Conservation (phyloP, 352 stramenopile genomes). For the Globisporangium barbulae region DNA sequence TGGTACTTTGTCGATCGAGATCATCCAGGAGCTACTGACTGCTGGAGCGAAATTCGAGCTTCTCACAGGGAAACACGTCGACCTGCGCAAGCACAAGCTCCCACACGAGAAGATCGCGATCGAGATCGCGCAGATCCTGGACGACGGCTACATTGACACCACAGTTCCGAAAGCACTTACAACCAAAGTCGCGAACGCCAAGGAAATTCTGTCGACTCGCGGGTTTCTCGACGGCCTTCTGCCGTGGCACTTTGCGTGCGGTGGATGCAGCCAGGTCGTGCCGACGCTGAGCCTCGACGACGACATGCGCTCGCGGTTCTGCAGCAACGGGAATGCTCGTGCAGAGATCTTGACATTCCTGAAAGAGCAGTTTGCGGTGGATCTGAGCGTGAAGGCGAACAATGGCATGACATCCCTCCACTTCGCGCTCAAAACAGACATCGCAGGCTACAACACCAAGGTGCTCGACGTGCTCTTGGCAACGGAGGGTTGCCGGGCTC, state of each 20-base stretch:
- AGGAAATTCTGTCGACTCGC: constrained; percentile 29
- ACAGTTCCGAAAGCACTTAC: constrained; percentile 32
- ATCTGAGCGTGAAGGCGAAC: constrained; percentile 27
- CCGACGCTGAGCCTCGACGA: constrained; percentile 43
- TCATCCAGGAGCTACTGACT: constrained; percentile 34
- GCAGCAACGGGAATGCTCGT: constrained; percentile 37
- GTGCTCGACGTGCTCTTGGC: constrained; percentile 52
- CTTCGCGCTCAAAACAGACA: constrained; percentile 49
- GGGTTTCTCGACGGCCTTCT: constrained; percentile 36
- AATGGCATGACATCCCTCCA: constrained; percentile 43
- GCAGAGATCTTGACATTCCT: constrained; percentile 38
- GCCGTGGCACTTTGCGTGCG: constrained; percentile 66
- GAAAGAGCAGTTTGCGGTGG: constrained; percentile 27
- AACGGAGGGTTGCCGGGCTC: neutral
- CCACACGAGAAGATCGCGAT: constrained; percentile 41
- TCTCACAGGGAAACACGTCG: constrained; percentile 28
- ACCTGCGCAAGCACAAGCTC: constrained; percentile 61
- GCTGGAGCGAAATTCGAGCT: constrained; percentile 25
- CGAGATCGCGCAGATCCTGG: constrained; percentile 55
- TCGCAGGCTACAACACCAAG: constrained; percentile 36
- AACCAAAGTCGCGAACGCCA: constrained; percentile 26
- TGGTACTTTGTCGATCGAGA: constrained; percentile 18
- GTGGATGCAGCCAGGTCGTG: constrained; percentile 37
- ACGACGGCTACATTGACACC: constrained; percentile 34
- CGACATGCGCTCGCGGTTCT: constrained; percentile 36